These are phyloP conservation scores for Podila verticillata DNA, from an alignment of 192 early-diverging fungal species.

Conservation along the genomic window DNA sequence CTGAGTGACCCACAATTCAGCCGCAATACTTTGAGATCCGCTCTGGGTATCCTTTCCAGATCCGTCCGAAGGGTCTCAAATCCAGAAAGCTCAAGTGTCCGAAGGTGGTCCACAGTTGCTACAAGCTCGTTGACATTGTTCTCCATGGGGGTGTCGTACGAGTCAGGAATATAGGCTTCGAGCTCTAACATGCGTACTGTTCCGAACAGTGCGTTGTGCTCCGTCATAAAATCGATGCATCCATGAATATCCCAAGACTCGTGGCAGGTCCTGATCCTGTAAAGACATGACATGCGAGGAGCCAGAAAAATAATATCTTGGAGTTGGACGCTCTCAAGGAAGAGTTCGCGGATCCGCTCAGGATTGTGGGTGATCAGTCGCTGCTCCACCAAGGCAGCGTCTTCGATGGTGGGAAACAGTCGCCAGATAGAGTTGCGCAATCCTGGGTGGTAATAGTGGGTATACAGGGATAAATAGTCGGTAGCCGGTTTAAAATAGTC, in stretches of 20 bases:
- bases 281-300: constrained; percentile 5
- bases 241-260: constrained; percentile 33
- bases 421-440: constrained; percentile 27
- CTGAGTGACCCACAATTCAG: constrained; percentile 34
- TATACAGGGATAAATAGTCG: constrained; percentile 37
- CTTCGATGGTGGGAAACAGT: constrained; percentile 24
- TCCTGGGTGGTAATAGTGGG: constrained; percentile 39
- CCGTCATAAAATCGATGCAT: constrained; percentile 33
- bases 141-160: constrained; percentile 27
- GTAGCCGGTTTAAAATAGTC: constrained; percentile 27
- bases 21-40: constrained; percentile 25
- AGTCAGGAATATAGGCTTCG: constrained; percentile 32
- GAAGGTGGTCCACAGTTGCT: constrained; percentile 24
- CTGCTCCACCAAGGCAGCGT: constrained; percentile 27
- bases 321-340: constrained; percentile 37
- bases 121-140: constrained; percentile 18
- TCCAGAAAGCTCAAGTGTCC: constrained; percentile 30
- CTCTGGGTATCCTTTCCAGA: constrained; percentile 18
- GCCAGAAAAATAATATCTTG: constrained; percentile 26
- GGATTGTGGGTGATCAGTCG: constrained; percentile 29
- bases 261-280: constrained; percentile 40
- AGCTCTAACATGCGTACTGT: constrained; percentile 42
- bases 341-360: constrained; percentile 41
- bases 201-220: constrained; percentile 37
- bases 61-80: constrained; percentile 21